Evolutionary conservation across 2,329 filamentous ascomycete genomes (phyloP).

Genomic region (Microcyclospora pomicola): DNA sequence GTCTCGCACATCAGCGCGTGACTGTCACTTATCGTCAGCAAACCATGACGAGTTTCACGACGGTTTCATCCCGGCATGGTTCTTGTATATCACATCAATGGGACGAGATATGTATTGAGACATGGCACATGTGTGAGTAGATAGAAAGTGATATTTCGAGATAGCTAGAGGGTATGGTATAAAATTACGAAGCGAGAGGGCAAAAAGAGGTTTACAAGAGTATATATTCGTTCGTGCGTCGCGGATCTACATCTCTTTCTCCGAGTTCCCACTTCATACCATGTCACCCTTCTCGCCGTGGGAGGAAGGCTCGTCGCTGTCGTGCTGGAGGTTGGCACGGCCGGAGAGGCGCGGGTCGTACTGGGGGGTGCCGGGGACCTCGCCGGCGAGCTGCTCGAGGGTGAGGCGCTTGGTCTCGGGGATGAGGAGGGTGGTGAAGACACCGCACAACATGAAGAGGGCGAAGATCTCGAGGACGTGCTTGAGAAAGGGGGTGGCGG

Average conservation of each 20-base stretch:
- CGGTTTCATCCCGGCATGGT: too few relatives aligned
- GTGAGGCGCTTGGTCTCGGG: constrained; percentile 61
- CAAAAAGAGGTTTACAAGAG: not conserved
- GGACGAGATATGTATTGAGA: too few relatives aligned
- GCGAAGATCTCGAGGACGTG: constrained; percentile 67
- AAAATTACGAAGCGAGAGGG: not conserved
- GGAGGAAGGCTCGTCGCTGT: constrained; percentile 1
- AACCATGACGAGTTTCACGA: too few relatives aligned
- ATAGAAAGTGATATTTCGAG: too few relatives aligned
- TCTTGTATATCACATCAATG: too few relatives aligned
- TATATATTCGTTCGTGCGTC: too few relatives aligned
- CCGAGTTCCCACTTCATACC: too few relatives aligned
- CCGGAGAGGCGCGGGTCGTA: constrained; percentile 26
- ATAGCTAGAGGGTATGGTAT: not conserved
- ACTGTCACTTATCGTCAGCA: too few relatives aligned
- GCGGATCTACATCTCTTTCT: too few relatives aligned
- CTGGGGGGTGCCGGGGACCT: constrained; percentile 44
- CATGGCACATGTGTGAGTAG: too few relatives aligned
- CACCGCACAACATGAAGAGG: constrained; percentile 64
- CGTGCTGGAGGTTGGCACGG: not conserved
- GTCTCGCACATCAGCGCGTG: too few relatives aligned
- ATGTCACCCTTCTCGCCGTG: not conserved
- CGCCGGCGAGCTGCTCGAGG: constrained; percentile 56
- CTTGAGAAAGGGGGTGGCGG: constrained; percentile 51
- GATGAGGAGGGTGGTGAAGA: constrained; percentile 55